Percentiles rank a stretch among this genome's conserved stretches.
Conservation (phyloP, 2,329 filamentous ascomycete species). For the Phyllosticta citrichinensis region DNA sequence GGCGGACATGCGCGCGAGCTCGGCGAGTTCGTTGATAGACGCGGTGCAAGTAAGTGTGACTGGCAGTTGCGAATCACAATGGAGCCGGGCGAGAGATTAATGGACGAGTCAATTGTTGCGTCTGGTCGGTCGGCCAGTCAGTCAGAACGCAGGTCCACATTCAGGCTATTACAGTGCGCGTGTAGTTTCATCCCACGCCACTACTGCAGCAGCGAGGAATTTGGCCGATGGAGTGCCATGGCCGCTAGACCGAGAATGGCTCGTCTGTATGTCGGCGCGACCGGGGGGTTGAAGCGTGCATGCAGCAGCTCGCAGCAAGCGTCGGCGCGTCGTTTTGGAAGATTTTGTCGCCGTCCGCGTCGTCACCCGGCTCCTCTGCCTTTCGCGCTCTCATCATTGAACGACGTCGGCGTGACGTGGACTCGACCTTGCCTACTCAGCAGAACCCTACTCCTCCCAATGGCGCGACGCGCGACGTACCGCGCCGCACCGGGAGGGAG, state of each 20-base stretch:
- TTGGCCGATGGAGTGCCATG: background rate
- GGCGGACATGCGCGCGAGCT: background rate
- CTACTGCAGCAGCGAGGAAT: background rate
- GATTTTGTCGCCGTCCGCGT: background rate
- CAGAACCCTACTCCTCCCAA: background rate
- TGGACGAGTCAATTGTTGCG: background rate
- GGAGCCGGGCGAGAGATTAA: background rate
- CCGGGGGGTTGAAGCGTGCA: background rate
- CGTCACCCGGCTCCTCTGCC: background rate
- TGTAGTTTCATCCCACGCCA: background rate
- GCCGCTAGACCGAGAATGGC: background rate
- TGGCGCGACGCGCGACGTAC: background rate
- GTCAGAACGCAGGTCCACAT: background rate
- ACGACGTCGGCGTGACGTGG: background rate
- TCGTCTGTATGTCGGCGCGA: background rate
- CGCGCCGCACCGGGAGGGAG: background rate
- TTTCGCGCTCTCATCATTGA: background rate
- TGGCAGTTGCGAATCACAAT: background rate
- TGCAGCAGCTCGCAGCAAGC: background rate
- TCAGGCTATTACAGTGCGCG: background rate
- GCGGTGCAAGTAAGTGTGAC: background rate
- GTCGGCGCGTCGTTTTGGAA: background rate
- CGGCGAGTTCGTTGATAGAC: background rate
- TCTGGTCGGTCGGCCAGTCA: background rate
- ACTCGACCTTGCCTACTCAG: background rate